Evolutionary conservation across 331 rosid species (phyloP).

Genomic region (Quercus lobata): DNA sequence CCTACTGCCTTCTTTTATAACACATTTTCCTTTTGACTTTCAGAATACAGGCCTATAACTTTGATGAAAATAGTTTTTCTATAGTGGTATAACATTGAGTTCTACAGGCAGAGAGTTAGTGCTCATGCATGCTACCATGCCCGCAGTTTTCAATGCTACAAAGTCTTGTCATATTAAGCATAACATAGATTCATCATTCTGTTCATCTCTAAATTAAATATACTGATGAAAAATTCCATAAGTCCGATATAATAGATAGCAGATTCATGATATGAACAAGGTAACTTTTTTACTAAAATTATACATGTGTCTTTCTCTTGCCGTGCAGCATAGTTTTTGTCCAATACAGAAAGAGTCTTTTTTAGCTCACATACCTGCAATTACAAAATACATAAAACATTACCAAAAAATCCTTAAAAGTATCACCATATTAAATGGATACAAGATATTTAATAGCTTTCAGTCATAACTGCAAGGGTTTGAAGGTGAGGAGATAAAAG

Average conservation of each 20-base stretch:
- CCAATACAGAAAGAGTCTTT: constrained; percentile 62
- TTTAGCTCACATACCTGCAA: constrained; percentile 74
- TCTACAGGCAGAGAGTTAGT: too few species aligned
- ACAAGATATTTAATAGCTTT: neutral
- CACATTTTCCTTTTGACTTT: too few species aligned
- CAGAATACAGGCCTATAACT: too few species aligned
- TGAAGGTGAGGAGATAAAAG: too few species aligned
- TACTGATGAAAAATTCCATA: neutral
- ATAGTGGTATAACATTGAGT: too few species aligned
- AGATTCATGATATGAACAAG: neutral
- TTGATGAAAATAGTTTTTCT: too few species aligned
- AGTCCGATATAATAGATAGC: neutral
- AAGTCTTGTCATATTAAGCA: neutral
- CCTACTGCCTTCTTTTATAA: too few species aligned
- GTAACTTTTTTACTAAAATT: neutral
- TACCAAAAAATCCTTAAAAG: neutral
- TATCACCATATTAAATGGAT: neutral
- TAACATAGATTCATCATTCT: neutral
- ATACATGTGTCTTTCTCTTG: constrained; percentile 76
- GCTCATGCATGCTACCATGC: neutral
- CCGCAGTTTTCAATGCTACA: neutral
- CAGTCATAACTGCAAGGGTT: neutral
- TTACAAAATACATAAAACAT: constrained; percentile 20
- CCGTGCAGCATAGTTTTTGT: constrained; percentile 80
- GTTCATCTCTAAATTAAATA: neutral